Evolutionary conservation across 441 rosid species (phyloP), one percentile per base, ranked within the genome.

Genomic region (Macaranga tanarius): DNA sequence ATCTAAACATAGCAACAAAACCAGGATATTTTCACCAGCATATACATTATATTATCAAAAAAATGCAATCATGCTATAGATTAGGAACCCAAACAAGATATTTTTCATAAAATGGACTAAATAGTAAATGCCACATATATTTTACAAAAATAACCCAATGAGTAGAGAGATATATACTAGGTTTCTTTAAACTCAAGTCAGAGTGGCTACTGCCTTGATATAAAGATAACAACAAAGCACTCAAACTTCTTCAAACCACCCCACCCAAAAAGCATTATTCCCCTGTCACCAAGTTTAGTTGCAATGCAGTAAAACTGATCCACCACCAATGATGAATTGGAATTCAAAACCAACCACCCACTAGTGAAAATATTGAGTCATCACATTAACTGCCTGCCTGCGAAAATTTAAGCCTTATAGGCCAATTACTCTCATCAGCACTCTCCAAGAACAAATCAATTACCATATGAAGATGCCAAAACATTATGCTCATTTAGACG

Each of bases 401-500:
- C 42, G 12, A 10, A 26, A 70, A 56, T 59, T 70, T 34, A 31
- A 38, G 38, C 4, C 28, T 16, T 68, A 31, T 38, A 59, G 34
- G 58, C 26, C 5, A 5, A 51, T 23, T 42, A 42, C 25, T 50
- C 3, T 59, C 59, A 64, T 54, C 16, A 16, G 67, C 66, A 40
- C 63, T 69, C 13, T 28, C 45, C 31, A 16, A 15, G 10, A 15
- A 64, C 19, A 54, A 8, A 65, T 86, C 84, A 87, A 71, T 81
- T 81, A 65, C 82, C 82, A 65, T 75, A 73, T 38, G 82, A 80
- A 55, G 93, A 90, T 74, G 88, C 86, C 67, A 93, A 83, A 51
- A 93, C 93, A 47, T 86, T 87, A 66, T 90, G 89, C 78, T 92
- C 91, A 78, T 88, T 89, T 63, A 93, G 80, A 70, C 80, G 95